Evolutionary conservation across 129 eudicot genomes (phyloP), one percentile per base, ranked within the genome.

Genomic region (Tagetes erecta): DNA sequence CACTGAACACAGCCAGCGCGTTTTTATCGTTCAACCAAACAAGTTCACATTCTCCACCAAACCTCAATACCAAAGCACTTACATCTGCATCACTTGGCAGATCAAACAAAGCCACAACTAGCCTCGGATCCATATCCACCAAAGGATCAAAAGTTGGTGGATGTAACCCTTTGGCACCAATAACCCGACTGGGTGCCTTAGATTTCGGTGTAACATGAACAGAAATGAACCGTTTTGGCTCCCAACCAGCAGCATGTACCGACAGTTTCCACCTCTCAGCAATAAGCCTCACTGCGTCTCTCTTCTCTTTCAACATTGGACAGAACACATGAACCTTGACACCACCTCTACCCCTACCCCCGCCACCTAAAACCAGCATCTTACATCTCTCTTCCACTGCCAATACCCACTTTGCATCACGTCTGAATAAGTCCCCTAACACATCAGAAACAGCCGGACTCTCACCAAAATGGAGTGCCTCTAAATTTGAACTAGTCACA

Each of bases 251-350:
- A 39, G 98, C 82, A 51, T 69, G 78, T 7, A 94, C 78, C 0
- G 93, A 64, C 33, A 94, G 96, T 70, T 94, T 94, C 98, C 98
- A 94, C 59, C 98, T 83, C 67, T 85, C 98, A 8, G 98, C 97
- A 62, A 94, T 88, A 30, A 90, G 68, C 77, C 92, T 81, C 70
- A 94, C 89, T 1, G 96, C 97, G 42, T 94, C 98, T 77, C 97
- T 71, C 75, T 90, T 94, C 55, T 94, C 98, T 76, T 90, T 88
- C 68, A 76, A 27, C 98, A 94, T 90, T 13, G 92, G 87, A 78
- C 92, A 88, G 62, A 94, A 94, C 7, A 94, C 98, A 69, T 94
- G 98, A 20, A 90, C 96, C 74, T 84, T 90, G 2, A 86, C 81
- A 33, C 78, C 80, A 33, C 96, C 97, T 70, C 91, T 85, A 56